These are phyloP conservation scores for Fistulinella cinereoalba DNA, from an alignment of 1,284 basidiomycete species.

Conservation along the genomic window DNA sequence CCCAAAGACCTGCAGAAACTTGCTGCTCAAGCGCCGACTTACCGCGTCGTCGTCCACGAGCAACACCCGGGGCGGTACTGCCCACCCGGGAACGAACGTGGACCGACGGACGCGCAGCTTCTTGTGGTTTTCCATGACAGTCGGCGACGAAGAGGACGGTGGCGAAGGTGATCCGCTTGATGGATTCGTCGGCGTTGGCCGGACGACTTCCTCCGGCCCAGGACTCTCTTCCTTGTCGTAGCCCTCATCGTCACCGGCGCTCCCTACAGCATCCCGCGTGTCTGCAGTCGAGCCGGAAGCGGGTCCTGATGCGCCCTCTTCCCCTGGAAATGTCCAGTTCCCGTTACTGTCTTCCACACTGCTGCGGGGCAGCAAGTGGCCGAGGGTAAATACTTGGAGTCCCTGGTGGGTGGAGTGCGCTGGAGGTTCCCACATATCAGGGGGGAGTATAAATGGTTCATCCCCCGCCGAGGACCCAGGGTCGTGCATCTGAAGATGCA, in stretches of 20 bases:
- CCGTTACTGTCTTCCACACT: slow-evolving; percentile 51
- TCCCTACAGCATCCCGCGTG: slow-evolving; percentile 3
- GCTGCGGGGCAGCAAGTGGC: slow-evolving; percentile 68
- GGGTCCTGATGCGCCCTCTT: slow-evolving; percentile 17
- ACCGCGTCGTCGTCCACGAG: slow-evolving; percentile 96
- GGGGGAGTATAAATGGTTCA: slow-evolving; percentile 39
- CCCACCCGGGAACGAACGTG: slow-evolving; percentile 87
- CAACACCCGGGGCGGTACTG: slow-evolving; percentile 81
- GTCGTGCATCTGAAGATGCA: slow-evolving; percentile 25
- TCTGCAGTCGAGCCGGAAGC: slow-evolving; percentile 3
- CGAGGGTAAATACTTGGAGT: slow-evolving; percentile 78
- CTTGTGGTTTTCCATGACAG: slow-evolving; percentile 4
- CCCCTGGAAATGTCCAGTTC: slow-evolving; percentile 54
- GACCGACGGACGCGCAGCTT: slow-evolving; percentile 64
- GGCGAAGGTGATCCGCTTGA: slow-evolving; percentile 15
- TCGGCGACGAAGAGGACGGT: slow-evolving; percentile 16
- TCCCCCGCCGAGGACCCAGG: slow-evolving; percentile 29
- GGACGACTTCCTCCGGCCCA: slow-evolving; percentile 33
- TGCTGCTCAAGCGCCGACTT: slow-evolving; percentile 82
- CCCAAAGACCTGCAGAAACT: slow-evolving; percentile 94
- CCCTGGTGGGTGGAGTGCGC: slow-evolving; percentile 51
- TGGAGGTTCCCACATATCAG: slow-evolving; percentile 30
- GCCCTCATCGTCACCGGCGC: slow-evolving; percentile 16
- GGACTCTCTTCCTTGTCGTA: slow-evolving; percentile 31
- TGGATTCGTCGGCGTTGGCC: slow-evolving; percentile 30